Percentiles rank a stretch among this genome's conserved stretches.
Conservation (phyloP, 257 asterid species). For the Solanum corneliomulleri region DNA sequence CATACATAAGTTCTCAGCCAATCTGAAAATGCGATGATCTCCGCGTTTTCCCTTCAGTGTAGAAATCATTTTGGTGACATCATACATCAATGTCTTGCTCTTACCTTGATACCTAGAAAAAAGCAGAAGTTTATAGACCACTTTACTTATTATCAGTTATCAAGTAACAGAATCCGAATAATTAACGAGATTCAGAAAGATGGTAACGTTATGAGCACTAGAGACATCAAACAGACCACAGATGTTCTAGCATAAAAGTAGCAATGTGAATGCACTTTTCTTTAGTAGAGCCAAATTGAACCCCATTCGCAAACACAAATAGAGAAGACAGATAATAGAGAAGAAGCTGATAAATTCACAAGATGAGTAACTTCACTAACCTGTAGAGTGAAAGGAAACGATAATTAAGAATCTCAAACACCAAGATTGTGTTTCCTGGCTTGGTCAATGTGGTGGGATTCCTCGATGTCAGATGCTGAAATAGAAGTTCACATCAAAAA, state of each 20-base stretch:
- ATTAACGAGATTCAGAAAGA: not conserved
- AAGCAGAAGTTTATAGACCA: not conserved
- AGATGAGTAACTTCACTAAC: conserved; percentile 16
- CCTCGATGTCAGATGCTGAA: conserved; percentile 83
- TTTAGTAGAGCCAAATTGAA: not conserved
- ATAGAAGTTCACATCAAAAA: conserved; percentile 11
- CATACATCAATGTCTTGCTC: conserved; percentile 85
- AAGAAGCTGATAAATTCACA: not conserved
- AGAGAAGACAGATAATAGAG: not conserved
- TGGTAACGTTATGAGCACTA: not conserved
- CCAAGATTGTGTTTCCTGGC: conserved; percentile 76
- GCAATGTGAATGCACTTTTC: not conserved
- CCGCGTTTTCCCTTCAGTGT: conserved; percentile 89
- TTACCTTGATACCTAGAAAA: conserved; percentile 87
- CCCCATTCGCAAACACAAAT: not conserved
- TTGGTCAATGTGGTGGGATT: conserved; percentile 57
- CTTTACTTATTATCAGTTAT: not conserved
- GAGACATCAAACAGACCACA: not conserved
- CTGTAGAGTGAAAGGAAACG: conserved; percentile 95
- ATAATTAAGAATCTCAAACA: conserved; percentile 87
- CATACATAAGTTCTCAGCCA: conserved; percentile 91
- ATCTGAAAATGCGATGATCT: conserved; percentile 89
- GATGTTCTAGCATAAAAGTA: not conserved
- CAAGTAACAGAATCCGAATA: not conserved
- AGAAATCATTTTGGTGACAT: conserved; percentile 79